Base-by-base conservation (phyloP, 805 yeast species). In the Cyberlindnera misumaiensis region DNA sequence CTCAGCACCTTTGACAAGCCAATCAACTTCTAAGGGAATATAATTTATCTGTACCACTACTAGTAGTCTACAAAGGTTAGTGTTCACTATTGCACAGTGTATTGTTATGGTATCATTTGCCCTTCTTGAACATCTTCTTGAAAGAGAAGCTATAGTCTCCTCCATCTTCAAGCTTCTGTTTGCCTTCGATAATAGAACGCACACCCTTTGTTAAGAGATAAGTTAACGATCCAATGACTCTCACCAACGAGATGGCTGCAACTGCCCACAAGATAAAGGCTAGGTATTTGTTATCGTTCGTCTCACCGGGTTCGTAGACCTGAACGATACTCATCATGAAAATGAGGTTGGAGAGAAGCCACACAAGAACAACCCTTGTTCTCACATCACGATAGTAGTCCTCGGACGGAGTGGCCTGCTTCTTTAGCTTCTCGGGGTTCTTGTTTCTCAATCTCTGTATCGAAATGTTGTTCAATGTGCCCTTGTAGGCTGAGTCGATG, bases 311-410 rank as follows among this genome's bases (percentile, higher is more conserved):
- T 7, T 71, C 65, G 53, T 80, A 89, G 14, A 88, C 81, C 60
- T 90, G 95, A 12, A 89, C 75, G 61, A 93, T 81, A 7, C 93
- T 77, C 89, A 90, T 82, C 32, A 87, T 80, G 49, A 93, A 68
- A 17, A 89, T 64, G 53, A 87, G 64, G 58, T 93, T 93, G 20
- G 83, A 68, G 34, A 89, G 69, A 71, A 93, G 74, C 98, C 98
- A 93, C n/a, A 77, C 64, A 53, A 93, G 73, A n/a, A 93, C 98
- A 37, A 93, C 96, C 48, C 93, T 74, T 1, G 98, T 86, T 65
- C 99, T 79, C 16, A 93, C 83, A 57, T 90, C 95, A 56, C 96
- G 78, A 56, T 93, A 95, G 59, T 93, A 90, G 59, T 93, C 98
- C 49, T 85, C 87, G 15, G 56, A 61, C 13, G 65, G 65, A 28